Conservation (phyloP, 345 rosid species). For the Ailanthus altissimus region DNA sequence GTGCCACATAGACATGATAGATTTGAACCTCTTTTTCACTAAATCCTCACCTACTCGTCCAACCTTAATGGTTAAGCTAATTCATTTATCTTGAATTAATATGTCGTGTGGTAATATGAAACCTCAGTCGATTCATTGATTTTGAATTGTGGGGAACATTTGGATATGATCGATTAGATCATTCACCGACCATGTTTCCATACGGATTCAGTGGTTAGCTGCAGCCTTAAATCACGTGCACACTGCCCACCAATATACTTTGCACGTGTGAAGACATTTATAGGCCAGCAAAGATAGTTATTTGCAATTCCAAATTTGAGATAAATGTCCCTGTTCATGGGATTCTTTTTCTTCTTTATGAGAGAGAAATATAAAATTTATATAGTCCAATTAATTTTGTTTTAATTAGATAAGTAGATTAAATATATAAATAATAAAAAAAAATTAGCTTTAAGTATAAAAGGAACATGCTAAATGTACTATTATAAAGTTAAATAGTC, state of each 20-base stretch:
- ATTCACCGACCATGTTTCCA: not conserved
- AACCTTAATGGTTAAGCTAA: not conserved
- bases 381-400: not conserved
- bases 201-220: conserved; percentile 1
- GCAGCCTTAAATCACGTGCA: not conserved
- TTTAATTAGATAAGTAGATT: too few relatives aligned
- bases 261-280: not conserved
- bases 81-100: not conserved
- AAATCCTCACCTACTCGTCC: not conserved
- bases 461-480: too few relatives aligned
- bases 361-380: too few relatives aligned
- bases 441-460: too few relatives aligned
- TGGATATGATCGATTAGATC: not conserved
- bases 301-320: too few relatives aligned
- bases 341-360: not conserved
- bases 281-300: not conserved
- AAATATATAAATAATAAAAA: too few relatives aligned
- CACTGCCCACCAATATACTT: too few relatives aligned
- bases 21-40: too few relatives aligned
- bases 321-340: not conserved
- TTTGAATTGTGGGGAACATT: not conserved
- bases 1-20: too few relatives aligned
- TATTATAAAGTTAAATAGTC: too few relatives aligned
- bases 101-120: not conserved
- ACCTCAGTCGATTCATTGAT: not conserved